phyloP scores from a whole-genome alignment of 495 filamentous ascomycete genomes.

The Podospora fimiseda region DNA sequence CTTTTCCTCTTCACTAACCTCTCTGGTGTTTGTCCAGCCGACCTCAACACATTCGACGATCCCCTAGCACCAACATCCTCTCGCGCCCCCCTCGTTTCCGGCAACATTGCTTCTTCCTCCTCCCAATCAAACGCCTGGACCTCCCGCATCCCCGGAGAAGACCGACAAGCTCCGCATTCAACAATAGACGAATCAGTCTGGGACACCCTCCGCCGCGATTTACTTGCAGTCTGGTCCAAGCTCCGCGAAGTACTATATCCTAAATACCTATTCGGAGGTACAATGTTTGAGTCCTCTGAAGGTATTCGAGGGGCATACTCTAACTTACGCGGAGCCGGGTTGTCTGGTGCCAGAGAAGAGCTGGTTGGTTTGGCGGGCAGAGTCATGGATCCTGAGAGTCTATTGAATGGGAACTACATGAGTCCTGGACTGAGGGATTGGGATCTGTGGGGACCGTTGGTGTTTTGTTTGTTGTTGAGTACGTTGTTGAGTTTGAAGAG shows the following conservation, averaged over 20 bases:
- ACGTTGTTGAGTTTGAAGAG: slow-evolving; percentile 77
- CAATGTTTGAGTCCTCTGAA: slow-evolving; percentile 57
- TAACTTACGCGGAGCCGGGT: slow-evolving; percentile 41
- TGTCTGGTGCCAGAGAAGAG: slow-evolving; percentile 55
- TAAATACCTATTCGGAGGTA: slow-evolving; percentile 82
- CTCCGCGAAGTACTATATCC: slow-evolving; percentile 97
- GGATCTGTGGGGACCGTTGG: slow-evolving; percentile 94
- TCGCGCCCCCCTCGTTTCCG: slow-evolving; percentile 69
- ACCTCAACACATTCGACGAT: slow-evolving; percentile 89
- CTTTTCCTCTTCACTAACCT: not conserved
- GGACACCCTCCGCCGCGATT: slow-evolving; percentile 86
- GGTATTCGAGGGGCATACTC: slow-evolving; percentile 48
- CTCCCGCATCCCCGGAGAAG: slow-evolving; percentile 83
- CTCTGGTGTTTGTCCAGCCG: no score
- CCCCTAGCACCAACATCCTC: slow-evolving; percentile 55
- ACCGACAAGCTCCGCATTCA: slow-evolving; percentile 84
- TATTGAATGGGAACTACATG: slow-evolving; percentile 71
- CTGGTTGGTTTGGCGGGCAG: slow-evolving; percentile 51
- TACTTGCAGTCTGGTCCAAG: slow-evolving; percentile 92
- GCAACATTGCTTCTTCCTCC: slow-evolving; percentile 58
- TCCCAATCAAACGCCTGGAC: slow-evolving; percentile 63
- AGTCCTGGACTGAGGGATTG: slow-evolving; percentile 84
- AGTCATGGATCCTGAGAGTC: slow-evolving; percentile 57
- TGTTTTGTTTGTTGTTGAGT: slow-evolving; percentile 85
- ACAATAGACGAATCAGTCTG: slow-evolving; percentile 97